phyloP scores from a whole-genome alignment of 2,329 filamentous ascomycete genomes.

The Apiospora kogelbergensis region DNA sequence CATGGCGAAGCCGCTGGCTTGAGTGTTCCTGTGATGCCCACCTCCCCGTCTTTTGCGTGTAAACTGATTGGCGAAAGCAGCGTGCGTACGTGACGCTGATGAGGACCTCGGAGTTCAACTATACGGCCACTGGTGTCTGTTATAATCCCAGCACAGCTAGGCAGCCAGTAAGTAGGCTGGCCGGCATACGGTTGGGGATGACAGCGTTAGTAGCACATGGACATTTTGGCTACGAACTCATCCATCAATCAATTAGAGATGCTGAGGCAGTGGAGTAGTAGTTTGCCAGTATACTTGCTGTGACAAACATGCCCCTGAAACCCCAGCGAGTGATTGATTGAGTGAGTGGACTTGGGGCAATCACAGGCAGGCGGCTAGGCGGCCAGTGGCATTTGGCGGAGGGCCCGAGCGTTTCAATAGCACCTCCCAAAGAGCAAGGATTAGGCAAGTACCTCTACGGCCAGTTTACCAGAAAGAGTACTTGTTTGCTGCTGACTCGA shows the following conservation, averaged over 20 bases:
- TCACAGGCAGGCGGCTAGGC: conserved; percentile 5
- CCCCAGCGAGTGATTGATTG: neutral
- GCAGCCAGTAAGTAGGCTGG: neutral
- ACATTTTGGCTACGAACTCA: neutral
- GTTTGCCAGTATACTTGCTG: neutral
- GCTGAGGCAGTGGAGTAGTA: neutral
- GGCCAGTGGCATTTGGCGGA: neutral
- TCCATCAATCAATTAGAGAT: neutral
- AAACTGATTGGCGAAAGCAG: neutral
- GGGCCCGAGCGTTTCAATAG: conserved; percentile 4
- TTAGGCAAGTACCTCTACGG: neutral
- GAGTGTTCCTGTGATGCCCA: neutral
- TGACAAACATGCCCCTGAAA: conserved; percentile 2
- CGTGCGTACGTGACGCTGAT: neutral
- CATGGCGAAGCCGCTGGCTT: no score
- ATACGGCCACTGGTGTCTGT: neutral
- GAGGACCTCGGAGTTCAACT: neutral
- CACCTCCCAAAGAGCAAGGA: neutral
- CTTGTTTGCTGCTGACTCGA: neutral
- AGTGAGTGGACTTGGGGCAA: conserved; percentile 1
- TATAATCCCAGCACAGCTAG: neutral
- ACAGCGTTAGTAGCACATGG: neutral
- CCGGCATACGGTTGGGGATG: neutral
- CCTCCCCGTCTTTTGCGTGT: neutral
- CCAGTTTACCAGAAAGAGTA: neutral